Conservation (phyloP, 176 grass and related monocot species). For the Pontederia crassipes region DNA sequence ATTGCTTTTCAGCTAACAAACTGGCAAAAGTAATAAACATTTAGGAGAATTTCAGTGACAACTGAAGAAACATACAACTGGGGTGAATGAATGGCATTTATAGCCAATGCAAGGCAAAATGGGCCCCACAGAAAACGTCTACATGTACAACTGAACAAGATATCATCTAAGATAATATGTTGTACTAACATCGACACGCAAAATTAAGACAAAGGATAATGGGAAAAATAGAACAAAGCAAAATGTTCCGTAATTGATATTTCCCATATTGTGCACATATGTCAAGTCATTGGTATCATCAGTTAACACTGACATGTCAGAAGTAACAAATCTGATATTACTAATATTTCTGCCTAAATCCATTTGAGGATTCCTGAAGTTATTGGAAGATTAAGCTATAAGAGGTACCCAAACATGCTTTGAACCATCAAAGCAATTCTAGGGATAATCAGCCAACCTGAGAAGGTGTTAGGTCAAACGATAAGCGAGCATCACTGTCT, state of each 20-base stretch:
- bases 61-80: not conserved
- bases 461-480: slow-evolving; percentile 14
- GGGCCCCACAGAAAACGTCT: too few relatives aligned
- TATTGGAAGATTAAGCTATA: not conserved
- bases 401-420: not conserved
- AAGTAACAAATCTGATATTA: too few relatives aligned
- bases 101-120: too few relatives aligned
- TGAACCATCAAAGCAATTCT: not conserved
- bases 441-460: not conserved
- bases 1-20: not conserved
- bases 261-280: too few relatives aligned
- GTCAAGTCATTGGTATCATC: too few relatives aligned
- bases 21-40: not conserved
- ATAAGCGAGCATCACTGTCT: slow-evolving; percentile 13
- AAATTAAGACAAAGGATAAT: not conserved
- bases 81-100: not conserved
- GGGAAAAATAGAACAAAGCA: not conserved
- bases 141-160: too few relatives aligned
- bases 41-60: too few relatives aligned
- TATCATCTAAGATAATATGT: too few relatives aligned
- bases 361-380: too few relatives aligned
- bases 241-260: not conserved
- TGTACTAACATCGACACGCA: not conserved
- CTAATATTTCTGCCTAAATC: too few relatives aligned
- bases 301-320: too few relatives aligned